Evolutionary conservation across 2,329 filamentous ascomycete species (phyloP).

Genomic region (Tolypocladium ophioglossoides): DNA sequence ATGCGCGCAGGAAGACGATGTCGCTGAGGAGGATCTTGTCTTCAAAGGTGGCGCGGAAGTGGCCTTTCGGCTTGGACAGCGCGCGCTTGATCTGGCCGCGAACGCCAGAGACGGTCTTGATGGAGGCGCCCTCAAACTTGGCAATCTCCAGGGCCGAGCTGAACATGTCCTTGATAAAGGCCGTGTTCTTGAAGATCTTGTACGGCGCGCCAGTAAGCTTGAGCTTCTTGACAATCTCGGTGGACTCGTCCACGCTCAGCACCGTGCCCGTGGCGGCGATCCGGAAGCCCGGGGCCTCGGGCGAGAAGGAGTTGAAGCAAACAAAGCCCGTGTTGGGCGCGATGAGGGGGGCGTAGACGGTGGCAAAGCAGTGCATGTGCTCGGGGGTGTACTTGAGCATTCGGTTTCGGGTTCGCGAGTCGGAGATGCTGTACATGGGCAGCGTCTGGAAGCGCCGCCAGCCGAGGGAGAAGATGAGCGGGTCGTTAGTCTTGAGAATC

Average conservation of each 20-base stretch:
- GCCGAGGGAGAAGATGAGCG: slow-evolving; percentile 90
- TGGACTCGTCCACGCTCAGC: slow-evolving; percentile 85
- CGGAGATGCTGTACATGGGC: slow-evolving; percentile 89
- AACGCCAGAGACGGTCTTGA: slow-evolving; percentile 92
- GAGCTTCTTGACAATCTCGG: slow-evolving; percentile 98
- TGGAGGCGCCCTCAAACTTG: slow-evolving; percentile 93
- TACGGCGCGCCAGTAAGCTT: slow-evolving; percentile 89
- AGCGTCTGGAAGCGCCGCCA: slow-evolving; percentile 92
- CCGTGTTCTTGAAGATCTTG: slow-evolving; percentile 99
- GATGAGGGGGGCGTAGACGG: slow-evolving; percentile 89
- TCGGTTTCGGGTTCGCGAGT: slow-evolving; percentile 84
- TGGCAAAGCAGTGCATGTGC: slow-evolving; percentile 98
- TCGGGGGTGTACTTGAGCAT: slow-evolving; percentile 99
- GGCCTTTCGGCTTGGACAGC: slow-evolving; percentile 83
- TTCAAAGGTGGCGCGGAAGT: slow-evolving; percentile 95
- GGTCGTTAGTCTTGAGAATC: slow-evolving; percentile 96
- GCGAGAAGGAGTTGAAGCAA: slow-evolving; percentile 81
- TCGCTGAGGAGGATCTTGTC: slow-evolving; percentile 97
- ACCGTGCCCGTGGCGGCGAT: slow-evolving; percentile 93
- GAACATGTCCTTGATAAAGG: slow-evolving; percentile 99
- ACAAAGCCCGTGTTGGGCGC: slow-evolving; percentile 95
- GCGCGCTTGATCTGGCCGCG: slow-evolving; percentile 96
- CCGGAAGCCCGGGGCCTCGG: slow-evolving; percentile 79
- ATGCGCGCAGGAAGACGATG: slow-evolving; percentile 90
- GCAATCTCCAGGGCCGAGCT: slow-evolving; percentile 84